Conservation (phyloP, 2,329 filamentous ascomycete species). For the Aspergillus felis region DNA sequence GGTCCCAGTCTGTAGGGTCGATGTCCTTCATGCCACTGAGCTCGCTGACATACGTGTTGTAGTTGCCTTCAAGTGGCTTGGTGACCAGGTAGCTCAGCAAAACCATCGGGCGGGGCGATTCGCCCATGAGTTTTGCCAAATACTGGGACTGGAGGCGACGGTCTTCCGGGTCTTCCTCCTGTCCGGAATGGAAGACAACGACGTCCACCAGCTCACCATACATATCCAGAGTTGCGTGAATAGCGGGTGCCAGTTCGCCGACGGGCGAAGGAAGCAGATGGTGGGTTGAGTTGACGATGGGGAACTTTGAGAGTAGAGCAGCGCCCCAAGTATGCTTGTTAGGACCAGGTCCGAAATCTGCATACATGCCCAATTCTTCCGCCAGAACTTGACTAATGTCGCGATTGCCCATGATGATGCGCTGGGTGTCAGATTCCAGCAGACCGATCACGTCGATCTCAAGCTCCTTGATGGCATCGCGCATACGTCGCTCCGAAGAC, state of each 20-base stretch:
- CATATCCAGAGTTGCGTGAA: conserved; percentile 91
- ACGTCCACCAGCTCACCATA: conserved; percentile 89
- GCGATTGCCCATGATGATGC: conserved; percentile 99
- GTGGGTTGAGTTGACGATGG: conserved; percentile 94
- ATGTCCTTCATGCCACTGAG: conserved; percentile 92
- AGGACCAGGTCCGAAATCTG: conserved; percentile 92
- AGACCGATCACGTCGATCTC: conserved; percentile 97
- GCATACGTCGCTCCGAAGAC: conserved; percentile 92
- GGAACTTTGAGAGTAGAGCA: conserved; percentile 92
- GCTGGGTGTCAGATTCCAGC: conserved; percentile 86
- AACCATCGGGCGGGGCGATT: conserved; percentile 72
- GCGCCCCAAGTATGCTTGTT: conserved; percentile 99
- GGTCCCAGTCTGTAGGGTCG: conserved; percentile 86
- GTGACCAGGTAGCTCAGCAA: conserved; percentile 90
- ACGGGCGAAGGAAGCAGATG: conserved; percentile 91
- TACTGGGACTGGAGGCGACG: conserved; percentile 82
- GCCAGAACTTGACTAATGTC: conserved; percentile 93
- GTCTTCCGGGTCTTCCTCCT: conserved; percentile 94
- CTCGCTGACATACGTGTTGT: conserved; percentile 89
- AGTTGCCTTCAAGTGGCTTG: conserved; percentile 85
- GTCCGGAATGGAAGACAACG: conserved; percentile 97
- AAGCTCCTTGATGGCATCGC: conserved; percentile 84
- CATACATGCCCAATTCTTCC: conserved; percentile 97
- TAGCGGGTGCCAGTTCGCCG: conserved; percentile 90
- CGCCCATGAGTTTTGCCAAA: conserved; percentile 81